phyloP scores from a whole-genome alignment of 164 flowering plant genomes.

The Dillenia turbinata region DNA sequence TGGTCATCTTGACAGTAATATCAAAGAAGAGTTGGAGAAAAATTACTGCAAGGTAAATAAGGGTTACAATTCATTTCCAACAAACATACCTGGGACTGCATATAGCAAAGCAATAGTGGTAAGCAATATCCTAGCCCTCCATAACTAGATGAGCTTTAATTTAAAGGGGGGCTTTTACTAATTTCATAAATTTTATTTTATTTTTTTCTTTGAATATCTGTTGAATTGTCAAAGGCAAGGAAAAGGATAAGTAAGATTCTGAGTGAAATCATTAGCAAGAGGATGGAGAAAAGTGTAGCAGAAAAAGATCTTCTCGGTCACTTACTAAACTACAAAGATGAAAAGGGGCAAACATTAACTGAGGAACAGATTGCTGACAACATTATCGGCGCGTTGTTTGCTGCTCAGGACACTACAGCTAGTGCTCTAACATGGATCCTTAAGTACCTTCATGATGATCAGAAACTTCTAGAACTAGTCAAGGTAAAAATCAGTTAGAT shows the following conservation, averaged over 20 bases:
- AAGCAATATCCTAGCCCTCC: conserved; percentile 1
- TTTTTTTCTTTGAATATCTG: neutral
- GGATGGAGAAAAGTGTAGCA: conserved; percentile 25
- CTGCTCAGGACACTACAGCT: conserved; percentile 57
- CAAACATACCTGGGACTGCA: conserved; percentile 59
- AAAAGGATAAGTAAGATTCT: conserved; percentile 26
- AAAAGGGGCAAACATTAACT: conserved; percentile 21
- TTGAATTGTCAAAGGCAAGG: conserved; percentile 30
- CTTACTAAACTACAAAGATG: conserved; percentile 27
- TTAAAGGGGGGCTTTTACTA: neutral
- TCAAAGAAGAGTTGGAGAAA: conserved; percentile 44
- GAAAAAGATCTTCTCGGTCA: conserved; percentile 37
- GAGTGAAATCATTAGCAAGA: conserved; percentile 29
- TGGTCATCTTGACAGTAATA: conserved; percentile 35
- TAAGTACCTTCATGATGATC: conserved; percentile 41
- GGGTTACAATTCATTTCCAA: conserved; percentile 81
- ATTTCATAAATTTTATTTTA: neutral
- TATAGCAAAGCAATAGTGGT: conserved; percentile 45
- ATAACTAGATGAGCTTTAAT: neutral
- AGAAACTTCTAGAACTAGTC: conserved; percentile 34
- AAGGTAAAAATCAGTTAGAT: conserved; percentile 22
- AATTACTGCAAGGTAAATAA: conserved; percentile 58
- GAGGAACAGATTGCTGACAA: conserved; percentile 45
- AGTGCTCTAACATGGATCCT: conserved; percentile 46
- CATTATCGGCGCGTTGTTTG: conserved; percentile 51